Conservation (phyloP, 495 filamentous ascomycete species). For the Chaetomium cochliodes region DNA sequence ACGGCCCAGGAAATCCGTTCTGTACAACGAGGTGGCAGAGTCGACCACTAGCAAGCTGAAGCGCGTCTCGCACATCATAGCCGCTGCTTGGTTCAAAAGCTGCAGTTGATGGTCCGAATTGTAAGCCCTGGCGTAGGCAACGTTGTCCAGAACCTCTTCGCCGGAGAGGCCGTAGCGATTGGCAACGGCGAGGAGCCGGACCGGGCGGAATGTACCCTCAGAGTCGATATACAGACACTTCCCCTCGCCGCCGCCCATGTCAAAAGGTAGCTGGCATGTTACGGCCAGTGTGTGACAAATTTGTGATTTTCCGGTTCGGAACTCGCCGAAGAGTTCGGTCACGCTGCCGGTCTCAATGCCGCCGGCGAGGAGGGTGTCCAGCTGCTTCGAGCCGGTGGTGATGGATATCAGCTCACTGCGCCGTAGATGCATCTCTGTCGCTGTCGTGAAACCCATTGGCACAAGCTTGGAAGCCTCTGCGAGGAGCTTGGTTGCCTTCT, state of each 20-base stretch:
- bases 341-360: conserved; percentile 96
- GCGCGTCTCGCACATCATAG: conserved; percentile 99
- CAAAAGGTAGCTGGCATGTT: conserved; percentile 94
- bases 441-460: conserved; percentile 97
- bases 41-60: conserved; percentile 96
- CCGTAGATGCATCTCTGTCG: conserved; percentile 98
- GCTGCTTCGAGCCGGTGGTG: conserved; percentile 93
- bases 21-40: conserved; percentile 89
- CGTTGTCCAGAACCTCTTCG: conserved; percentile 96
- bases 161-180: conserved; percentile 91
- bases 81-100: conserved; percentile 87
- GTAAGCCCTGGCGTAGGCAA: conserved; percentile 95
- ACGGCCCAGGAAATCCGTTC: conserved; percentile 92
- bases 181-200: conserved; percentile 85
- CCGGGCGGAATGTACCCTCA: conserved; percentile 93
- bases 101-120: conserved; percentile 97
- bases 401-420: conserved; percentile 96
- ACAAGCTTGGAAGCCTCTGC: conserved; percentile 95
- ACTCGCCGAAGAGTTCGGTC: conserved; percentile 98
- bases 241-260: conserved; percentile 97
- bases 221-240: conserved; percentile 99
- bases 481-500: conserved; percentile 92
- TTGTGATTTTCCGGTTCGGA: conserved; percentile 95
- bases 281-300: conserved; percentile 98
- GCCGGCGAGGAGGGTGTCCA: conserved; percentile 92